Evolutionary conservation across 768 basidiomycete genomes (phyloP).

Genomic region (Termitomyces sp.): DNA sequence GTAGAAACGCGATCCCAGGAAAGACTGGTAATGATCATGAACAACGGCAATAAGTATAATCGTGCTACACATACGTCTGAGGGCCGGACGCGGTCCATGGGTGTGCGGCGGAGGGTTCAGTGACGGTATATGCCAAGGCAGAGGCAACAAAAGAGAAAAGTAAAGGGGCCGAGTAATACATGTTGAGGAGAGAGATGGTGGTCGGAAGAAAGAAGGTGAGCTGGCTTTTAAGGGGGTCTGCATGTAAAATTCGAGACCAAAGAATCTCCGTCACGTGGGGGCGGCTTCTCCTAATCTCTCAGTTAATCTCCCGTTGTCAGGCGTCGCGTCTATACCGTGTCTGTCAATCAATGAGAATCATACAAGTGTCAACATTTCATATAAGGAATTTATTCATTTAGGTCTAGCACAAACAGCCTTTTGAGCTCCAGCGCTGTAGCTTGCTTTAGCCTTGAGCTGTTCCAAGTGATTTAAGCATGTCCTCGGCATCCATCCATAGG

Average conservation of each 20-base stretch:
- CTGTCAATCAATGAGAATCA: conserved; percentile 5
- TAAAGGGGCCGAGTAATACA: conserved; percentile 40
- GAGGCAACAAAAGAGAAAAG: conserved; percentile 51
- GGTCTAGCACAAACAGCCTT: not conserved
- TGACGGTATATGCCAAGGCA: conserved; percentile 62
- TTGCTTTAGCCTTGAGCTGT: not conserved
- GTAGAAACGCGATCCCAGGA: conserved; percentile 64
- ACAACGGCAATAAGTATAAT: not conserved
- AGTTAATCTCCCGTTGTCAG: not conserved
- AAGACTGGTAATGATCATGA: conserved; percentile 31
- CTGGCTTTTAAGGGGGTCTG: conserved; percentile 19
- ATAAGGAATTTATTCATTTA: not conserved
- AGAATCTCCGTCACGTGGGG: conserved; percentile 15
- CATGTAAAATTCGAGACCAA: conserved; percentile 13
- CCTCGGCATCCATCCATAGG: conserved; percentile 74
- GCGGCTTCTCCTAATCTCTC: conserved; percentile 4
- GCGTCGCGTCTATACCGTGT: not conserved
- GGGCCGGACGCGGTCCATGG: conserved; percentile 59
- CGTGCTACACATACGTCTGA: conserved; percentile 34
- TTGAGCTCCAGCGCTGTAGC: not conserved
- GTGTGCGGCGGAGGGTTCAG: conserved; percentile 37
- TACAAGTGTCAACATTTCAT: conserved; percentile 9
- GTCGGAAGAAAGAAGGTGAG: conserved; percentile 9
- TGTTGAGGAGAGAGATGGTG: conserved; percentile 18
- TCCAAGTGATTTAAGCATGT: conserved; percentile 31